Evolutionary conservation across 179 eudicot genomes (phyloP), one percentile per base, ranked within the genome.

Genomic region (Beta lomatogona): DNA sequence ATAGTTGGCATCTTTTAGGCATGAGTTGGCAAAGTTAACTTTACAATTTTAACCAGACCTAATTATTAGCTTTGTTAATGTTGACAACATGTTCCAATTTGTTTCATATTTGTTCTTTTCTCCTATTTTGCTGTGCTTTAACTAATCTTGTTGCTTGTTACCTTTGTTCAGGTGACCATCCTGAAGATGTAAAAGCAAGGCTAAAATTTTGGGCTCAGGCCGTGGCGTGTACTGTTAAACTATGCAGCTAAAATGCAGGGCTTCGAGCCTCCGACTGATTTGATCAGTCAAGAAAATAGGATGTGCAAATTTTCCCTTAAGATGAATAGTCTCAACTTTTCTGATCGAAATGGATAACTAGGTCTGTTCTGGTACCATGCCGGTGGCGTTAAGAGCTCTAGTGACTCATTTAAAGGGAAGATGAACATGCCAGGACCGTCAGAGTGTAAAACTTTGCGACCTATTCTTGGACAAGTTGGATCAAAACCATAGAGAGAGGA

Each of bases 181-280:
- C 93, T 1, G 92, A 91, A 82, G 93, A 91, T 80, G 93, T 91
- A 19, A 91, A 91, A 84, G 93, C 93, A 3, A 85, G 93, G 80
- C 77, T 91, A 59, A 91, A 88, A 77, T 91, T 83, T 53, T 91
- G 93, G 93, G 93, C 93, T 18, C 92, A 91, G 67, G 88, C 93
- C 0, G 93, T 91, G 84, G 93, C 93, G 10, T 91, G 93, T 75
- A 91, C 93, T 14, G 92, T 91, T 13, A 86, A 75, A 74, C 75
- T 91, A 55, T 91, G 93, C 86, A 91, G 80, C 85, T 91, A 74
- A 77, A 67, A n/a, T 22, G 63, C 71, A 15, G 44, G 6, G 52
- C 52, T 48, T 6, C 9, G 52, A 48, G 44, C n/a, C 21, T 3
- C 48, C 4, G 67, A 82, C 79, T 66, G 81, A 63, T 45, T 71